Base-by-base conservation (phyloP, 2,329 filamentous ascomycete species). In the Trichophyton verrucosum region DNA sequence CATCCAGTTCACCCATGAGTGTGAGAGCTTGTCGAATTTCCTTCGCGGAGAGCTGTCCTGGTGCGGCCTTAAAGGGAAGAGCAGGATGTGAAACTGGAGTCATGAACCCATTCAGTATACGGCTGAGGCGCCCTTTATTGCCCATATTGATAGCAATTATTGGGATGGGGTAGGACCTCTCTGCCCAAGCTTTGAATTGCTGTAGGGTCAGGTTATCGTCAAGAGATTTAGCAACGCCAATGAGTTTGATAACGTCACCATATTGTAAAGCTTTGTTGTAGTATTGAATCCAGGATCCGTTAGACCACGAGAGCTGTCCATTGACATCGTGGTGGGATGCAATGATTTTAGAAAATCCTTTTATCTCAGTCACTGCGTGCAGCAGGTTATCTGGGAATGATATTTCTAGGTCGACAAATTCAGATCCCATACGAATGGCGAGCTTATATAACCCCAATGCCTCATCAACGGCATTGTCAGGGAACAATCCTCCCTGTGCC, bases 71-170 rank as follows among this genome's bases (percentile, higher is more conserved):
- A 75, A 91, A 90, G 0, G 92, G 91, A n/a, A 97, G 80, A 11
- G 82, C 82, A 1, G 90, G 88, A 72, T 97, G 94, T 2, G 90
- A 91, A 13, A 99, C 94, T 0, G 94, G 94, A 0, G 94, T 97
- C 78, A 99, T 84, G 78, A 97, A 97, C 33, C 82, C 80, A 74
- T 99, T 99, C 62, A 95, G 78, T 51, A 99, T 86, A 38, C 94
- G 86, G 69, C 90, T 96, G 47, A 96, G 81, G 76, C 96, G 94
- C 57, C 94, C 94, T 27, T 83, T 78, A 56, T 84, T 79, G 33
- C 92, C 91, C 92, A 99, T 97, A 75, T 99, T 99, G 71, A 99
- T 87, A 1, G 88, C 90, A 67, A 99, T 96, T 60, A 99, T 77
- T 0, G 91, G 92, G n/a, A 85, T 84, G 59, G 87, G 80, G 69